phyloP scores from a whole-genome alignment of 2,329 filamentous ascomycete species.

The Knufia fluminis region DNA sequence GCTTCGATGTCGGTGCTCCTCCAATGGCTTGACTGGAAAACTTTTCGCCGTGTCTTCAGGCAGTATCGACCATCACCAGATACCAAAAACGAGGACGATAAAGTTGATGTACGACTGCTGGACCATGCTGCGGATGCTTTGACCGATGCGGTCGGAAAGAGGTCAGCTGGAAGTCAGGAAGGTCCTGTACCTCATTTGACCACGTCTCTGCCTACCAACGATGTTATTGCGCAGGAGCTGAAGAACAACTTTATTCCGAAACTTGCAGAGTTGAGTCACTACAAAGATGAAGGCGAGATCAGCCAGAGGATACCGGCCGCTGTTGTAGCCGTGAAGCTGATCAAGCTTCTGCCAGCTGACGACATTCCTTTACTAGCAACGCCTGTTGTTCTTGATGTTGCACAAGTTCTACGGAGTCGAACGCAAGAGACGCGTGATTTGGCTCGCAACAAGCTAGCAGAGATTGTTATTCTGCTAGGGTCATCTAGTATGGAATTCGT shows the following conservation, averaged over 20 bases:
- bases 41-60: slow-evolving; percentile 75
- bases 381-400: slow-evolving; percentile 80
- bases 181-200: slow-evolving; percentile 40
- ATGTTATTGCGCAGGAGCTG: slow-evolving; percentile 64
- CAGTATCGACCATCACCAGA: slow-evolving; percentile 80
- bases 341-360: slow-evolving; percentile 66
- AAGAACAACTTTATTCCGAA: slow-evolving; percentile 67
- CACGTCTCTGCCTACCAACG: slow-evolving; percentile 54
- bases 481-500: slow-evolving; percentile 81
- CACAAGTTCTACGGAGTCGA: slow-evolving; percentile 83
- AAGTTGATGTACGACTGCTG: slow-evolving; percentile 73
- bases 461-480: slow-evolving; percentile 73
- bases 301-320: slow-evolving; percentile 86
- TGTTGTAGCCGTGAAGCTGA: slow-evolving; percentile 76
- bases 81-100: slow-evolving; percentile 48
- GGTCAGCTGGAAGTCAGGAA: slow-evolving; percentile 18
- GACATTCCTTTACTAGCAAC: slow-evolving; percentile 68
- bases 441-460: slow-evolving; percentile 75
- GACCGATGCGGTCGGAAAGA: slow-evolving; percentile 41
- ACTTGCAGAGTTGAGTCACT: slow-evolving; percentile 74
- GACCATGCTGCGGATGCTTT: slow-evolving; percentile 74
- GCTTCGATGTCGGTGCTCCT: slow-evolving; percentile 66
- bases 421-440: slow-evolving; percentile 83
- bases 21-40: slow-evolving; percentile 74
- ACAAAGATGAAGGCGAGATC: slow-evolving; percentile 91